Evolutionary conservation across 805 yeast genomes (phyloP).

Genomic region (Kodamaea kakaduensis): DNA sequence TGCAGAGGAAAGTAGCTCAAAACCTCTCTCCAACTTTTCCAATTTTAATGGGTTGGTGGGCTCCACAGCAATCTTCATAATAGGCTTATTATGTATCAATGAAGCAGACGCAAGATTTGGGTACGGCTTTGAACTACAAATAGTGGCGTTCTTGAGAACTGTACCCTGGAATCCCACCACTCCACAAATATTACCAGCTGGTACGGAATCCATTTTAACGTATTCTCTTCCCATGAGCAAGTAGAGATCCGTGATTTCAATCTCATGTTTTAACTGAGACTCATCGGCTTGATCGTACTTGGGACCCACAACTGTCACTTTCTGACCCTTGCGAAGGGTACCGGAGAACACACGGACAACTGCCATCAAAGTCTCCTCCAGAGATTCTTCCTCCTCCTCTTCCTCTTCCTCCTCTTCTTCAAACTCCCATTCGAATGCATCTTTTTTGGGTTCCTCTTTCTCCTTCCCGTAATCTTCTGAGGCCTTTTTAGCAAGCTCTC

Average conservation of each 20-base stretch:
- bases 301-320: conserved; percentile 76
- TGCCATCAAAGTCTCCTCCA: conserved; percentile 72
- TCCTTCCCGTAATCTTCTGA: conserved; percentile 44
- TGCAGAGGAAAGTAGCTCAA: conserved; percentile 73
- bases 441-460: conserved; percentile 21
- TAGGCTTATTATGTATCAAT: conserved; percentile 68
- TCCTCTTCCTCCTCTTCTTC: conserved; percentile 50
- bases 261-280: conserved; percentile 45
- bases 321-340: conserved; percentile 68
- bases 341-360: conserved; percentile 91
- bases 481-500: conserved; percentile 66
- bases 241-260: conserved; percentile 65
- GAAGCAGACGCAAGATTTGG: conserved; percentile 53
- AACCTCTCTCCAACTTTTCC: conserved; percentile 70
- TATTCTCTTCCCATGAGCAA: conserved; percentile 91
- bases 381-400: conserved; percentile 41
- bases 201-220: conserved; percentile 71
- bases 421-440: conserved; percentile 42
- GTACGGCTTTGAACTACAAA: conserved; percentile 54
- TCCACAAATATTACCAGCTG: conserved; percentile 94
- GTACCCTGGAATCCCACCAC: conserved; percentile 85
- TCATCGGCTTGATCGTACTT: conserved; percentile 64
- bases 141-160: conserved; percentile 82
- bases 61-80: conserved; percentile 92
- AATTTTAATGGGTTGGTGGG: conserved; percentile 83